phyloP scores from a whole-genome alignment of 2,329 filamentous ascomycete genomes.

The Taxawa tesnikishii region DNA sequence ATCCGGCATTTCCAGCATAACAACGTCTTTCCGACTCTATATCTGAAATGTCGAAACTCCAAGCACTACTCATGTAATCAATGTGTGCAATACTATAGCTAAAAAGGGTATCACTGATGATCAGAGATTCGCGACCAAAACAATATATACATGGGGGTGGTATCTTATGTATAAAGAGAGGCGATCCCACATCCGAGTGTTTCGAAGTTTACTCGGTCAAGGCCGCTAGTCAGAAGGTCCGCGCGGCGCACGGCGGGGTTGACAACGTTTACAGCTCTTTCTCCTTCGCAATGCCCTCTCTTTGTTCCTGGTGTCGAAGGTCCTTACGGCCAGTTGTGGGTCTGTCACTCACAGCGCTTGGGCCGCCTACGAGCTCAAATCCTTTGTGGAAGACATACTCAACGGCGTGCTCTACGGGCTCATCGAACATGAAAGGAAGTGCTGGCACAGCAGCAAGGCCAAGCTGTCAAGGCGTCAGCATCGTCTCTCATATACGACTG shows the following conservation, averaged over 20 bases:
- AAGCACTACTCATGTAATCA: too few species aligned
- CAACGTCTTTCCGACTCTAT: too few species aligned
- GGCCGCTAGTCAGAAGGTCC: too few species aligned
- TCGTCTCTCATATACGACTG: not conserved
- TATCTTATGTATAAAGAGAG: not conserved
- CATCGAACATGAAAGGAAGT: slow-evolving; percentile 73
- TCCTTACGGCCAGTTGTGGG: slow-evolving; percentile 26
- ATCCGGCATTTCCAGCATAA: slow-evolving; percentile 15
- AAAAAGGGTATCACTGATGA: too few species aligned
- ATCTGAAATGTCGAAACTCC: too few species aligned
- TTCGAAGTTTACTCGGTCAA: too few species aligned
- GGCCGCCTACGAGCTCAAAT: slow-evolving; percentile 61
- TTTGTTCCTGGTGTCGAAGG: slow-evolving; percentile 20
- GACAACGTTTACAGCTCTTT: slow-evolving; percentile 25
- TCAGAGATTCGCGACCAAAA: too few species aligned
- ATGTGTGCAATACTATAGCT: too few species aligned
- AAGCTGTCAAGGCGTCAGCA: slow-evolving; percentile 30
- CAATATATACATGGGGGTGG: slow-evolving; percentile 1
- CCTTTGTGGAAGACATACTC: slow-evolving; percentile 82
- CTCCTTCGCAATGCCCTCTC: slow-evolving; percentile 16
- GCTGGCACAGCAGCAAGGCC: slow-evolving; percentile 61
- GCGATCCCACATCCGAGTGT: not conserved
- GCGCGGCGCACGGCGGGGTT: slow-evolving; percentile 1
- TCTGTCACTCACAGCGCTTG: slow-evolving; percentile 37
- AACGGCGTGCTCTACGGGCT: slow-evolving; percentile 83